phyloP scores from a whole-genome alignment of 805 yeast genomes.

The Candida montana region DNA sequence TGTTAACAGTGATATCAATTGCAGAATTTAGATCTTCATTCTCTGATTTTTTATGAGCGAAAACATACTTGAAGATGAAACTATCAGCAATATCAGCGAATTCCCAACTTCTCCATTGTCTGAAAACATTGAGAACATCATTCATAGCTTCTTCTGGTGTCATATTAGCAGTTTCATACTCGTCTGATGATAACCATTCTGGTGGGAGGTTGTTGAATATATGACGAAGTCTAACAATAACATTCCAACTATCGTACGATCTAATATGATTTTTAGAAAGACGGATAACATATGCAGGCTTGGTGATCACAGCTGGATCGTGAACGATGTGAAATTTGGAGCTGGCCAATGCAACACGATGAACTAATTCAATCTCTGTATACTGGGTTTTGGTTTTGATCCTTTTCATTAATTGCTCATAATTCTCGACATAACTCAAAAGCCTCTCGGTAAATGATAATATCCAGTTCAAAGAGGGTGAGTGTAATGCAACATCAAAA shows the following conservation, averaged over 20 bases:
- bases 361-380: conserved; percentile 32
- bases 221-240: conserved; percentile 74
- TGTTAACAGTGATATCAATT: neutral
- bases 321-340: conserved; percentile 52
- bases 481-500: conserved; percentile 27
- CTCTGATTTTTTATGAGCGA: conserved; percentile 21
- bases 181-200: conserved; percentile 39
- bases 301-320: conserved; percentile 86
- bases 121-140: conserved; percentile 53
- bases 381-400: conserved; percentile 8
- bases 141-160: conserved; percentile 48
- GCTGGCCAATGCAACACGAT: conserved; percentile 43
- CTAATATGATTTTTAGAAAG: conserved; percentile 71
- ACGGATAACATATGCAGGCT: conserved; percentile 78
- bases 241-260: conserved; percentile 81
- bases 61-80: conserved; percentile 48
- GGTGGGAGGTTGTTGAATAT: conserved; percentile 54
- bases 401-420: neutral
- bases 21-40: neutral
- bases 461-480: conserved; percentile 33
- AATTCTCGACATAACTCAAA: neutral
- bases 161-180: conserved; percentile 26
- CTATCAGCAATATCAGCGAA: conserved; percentile 56
- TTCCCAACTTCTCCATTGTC: conserved; percentile 92
- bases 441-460: conserved; percentile 14